These are phyloP conservation scores for Trypanosoma mega DNA, from an alignment of 208 protist genomes.

Conservation along the genomic window DNA sequence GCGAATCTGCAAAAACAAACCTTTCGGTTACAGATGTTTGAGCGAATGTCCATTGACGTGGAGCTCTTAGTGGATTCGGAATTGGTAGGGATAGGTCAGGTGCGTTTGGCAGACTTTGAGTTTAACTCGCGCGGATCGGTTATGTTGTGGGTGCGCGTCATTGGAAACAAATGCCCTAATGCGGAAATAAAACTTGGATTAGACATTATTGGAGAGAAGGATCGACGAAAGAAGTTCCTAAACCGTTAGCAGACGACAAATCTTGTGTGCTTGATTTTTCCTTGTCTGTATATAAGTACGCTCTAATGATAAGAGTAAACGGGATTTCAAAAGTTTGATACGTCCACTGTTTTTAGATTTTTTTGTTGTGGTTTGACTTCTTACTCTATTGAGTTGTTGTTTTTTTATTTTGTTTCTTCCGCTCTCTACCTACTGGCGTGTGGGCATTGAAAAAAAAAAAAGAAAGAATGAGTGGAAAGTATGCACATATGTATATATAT, in stretches of 20 bases:
- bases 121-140: constrained; percentile 1
- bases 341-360: neutral
- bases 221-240: neutral
- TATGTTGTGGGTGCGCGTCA: constrained; percentile 10
- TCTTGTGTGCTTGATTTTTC: too few species aligned
- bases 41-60: constrained; percentile 5
- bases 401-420: neutral
- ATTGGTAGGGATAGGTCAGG: neutral
- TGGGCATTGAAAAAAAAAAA: neutral
- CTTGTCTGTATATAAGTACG: neutral
- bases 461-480: neutral
- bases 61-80: constrained; percentile 1
- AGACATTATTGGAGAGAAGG: constrained; percentile 12
- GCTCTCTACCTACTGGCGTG: neutral
- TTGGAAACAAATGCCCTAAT: neutral
- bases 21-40: constrained; percentile 16
- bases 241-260: neutral
- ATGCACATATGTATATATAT: neutral
- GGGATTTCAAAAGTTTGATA: too few species aligned
- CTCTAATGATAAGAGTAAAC: neutral
- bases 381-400: neutral
- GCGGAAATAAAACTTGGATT: constrained; percentile 19
- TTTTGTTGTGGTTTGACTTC: neutral
- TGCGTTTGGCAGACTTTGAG: constrained; percentile 7
- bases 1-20: constrained; percentile 15